These are phyloP conservation scores for Amanita rimosa DNA, from an alignment of 768 basidiomycete genomes.

Conservation along the genomic window DNA sequence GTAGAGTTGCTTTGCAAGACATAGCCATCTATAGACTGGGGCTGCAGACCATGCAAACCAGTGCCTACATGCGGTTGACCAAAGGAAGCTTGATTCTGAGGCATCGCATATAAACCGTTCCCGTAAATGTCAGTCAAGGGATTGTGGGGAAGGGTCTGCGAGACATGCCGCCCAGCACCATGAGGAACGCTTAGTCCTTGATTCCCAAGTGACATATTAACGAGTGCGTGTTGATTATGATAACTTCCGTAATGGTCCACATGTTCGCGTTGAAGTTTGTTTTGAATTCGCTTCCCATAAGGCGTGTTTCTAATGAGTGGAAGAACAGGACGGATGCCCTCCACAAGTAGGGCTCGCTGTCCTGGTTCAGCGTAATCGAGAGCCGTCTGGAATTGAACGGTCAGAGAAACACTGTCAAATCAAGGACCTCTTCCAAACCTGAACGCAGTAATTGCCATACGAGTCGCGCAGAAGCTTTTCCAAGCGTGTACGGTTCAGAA, in stretches of 20 bases:
- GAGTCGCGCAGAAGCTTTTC: slow-evolving; percentile 96
- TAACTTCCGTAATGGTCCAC: slow-evolving; percentile 57
- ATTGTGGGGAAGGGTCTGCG: slow-evolving; percentile 41
- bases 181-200: slow-evolving; percentile 39
- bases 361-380: slow-evolving; percentile 94
- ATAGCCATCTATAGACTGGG: slow-evolving; percentile 71
- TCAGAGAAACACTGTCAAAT: not conserved
- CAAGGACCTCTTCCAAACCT: slow-evolving; percentile 31
- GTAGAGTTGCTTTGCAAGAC: slow-evolving; percentile 65
- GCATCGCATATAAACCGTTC: slow-evolving; percentile 50
- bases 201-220: slow-evolving; percentile 46
- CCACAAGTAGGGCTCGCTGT: slow-evolving; percentile 87
- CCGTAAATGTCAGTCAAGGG: slow-evolving; percentile 58
- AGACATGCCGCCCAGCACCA: slow-evolving; percentile 42
- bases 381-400: slow-evolving; percentile 55
- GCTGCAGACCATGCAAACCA: slow-evolving; percentile 51
- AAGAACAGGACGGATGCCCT: slow-evolving; percentile 96
- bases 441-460: slow-evolving; percentile 93
- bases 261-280: slow-evolving; percentile 94
- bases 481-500: slow-evolving; percentile 86
- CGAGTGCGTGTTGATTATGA: slow-evolving; percentile 47
- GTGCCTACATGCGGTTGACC: slow-evolving; percentile 44
- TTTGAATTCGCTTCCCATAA: slow-evolving; percentile 98
- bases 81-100: slow-evolving; percentile 41
- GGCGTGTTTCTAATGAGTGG: slow-evolving; percentile 98